These are phyloP conservation scores for Pilatotrama ljubarskyi DNA, from an alignment of 768 basidiomycete species.

Conservation along the genomic window DNA sequence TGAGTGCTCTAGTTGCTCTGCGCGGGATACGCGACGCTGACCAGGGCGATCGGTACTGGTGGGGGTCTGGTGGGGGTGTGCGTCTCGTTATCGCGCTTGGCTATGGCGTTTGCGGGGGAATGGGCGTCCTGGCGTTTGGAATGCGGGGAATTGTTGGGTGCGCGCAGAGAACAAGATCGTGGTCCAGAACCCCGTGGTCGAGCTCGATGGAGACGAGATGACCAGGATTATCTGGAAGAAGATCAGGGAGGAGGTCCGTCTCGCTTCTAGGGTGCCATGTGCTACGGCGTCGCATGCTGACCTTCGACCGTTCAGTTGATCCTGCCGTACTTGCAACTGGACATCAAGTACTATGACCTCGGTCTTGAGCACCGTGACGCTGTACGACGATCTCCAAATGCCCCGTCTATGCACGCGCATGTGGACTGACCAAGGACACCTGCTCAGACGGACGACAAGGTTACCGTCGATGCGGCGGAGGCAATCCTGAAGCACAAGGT, in stretches of 20 bases:
- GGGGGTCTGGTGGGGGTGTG: not conserved
- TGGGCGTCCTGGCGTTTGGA: not conserved
- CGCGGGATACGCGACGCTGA: not conserved
- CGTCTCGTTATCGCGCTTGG: not conserved
- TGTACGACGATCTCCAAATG: conserved; percentile 40
- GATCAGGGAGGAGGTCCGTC: conserved; percentile 85
- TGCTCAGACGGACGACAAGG: conserved; percentile 83
- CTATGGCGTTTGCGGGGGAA: conserved; percentile 1
- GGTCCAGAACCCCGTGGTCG: conserved; percentile 87
- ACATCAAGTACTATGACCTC: conserved; percentile 99
- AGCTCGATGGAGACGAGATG: conserved; percentile 99
- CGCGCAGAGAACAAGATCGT: conserved; percentile 56
- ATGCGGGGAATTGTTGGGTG: conserved; percentile 8
- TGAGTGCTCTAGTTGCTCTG: conserved; percentile 10
- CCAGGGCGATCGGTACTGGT: not conserved
- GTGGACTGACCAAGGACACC: not conserved
- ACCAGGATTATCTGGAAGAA: conserved; percentile 99
- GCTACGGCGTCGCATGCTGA: not conserved
- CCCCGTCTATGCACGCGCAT: not conserved
- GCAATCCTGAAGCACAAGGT: conserved; percentile 94
- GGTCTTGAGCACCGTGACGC: conserved; percentile 91
- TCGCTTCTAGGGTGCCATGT: not conserved
- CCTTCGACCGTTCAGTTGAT: conserved; percentile 64
- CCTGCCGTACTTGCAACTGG: conserved; percentile 89
- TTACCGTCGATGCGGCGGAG: conserved; percentile 91